Evolutionary conservation across 352 stramenopile species (phyloP).

Genomic region (Phytophthora pini): DNA sequence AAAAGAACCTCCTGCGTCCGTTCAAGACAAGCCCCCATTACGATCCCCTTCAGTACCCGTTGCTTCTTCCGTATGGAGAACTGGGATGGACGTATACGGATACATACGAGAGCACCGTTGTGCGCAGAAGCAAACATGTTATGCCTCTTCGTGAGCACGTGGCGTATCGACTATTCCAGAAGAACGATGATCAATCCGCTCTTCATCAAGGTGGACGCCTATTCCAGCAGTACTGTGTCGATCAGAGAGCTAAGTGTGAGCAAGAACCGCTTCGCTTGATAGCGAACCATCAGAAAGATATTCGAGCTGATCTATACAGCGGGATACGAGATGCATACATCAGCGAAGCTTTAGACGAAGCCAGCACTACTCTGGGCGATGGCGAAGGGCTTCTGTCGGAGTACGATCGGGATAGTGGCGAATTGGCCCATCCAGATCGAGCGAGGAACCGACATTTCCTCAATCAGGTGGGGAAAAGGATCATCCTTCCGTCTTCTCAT

Average conservation of each 20-base stretch:
- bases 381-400: no score
- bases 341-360: no score
- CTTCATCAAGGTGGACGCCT: background rate
- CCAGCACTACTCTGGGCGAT: background rate
- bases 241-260: background rate
- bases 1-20: background rate
- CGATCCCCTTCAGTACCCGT: conserved; percentile 8
- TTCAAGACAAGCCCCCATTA: conserved; percentile 13
- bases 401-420: no score
- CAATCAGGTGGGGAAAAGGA: background rate
- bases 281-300: no score
- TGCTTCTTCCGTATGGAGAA: conserved; percentile 8
- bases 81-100: conserved; percentile 14
- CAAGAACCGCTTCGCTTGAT: no score
- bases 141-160: background rate
- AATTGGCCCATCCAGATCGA: background rate
- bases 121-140: background rate
- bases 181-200: background rate
- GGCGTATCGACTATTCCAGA: background rate
- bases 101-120: background rate
- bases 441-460: background rate
- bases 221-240: background rate
- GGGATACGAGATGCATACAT: no score
- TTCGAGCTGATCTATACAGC: no score
- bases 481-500: background rate